Conservation (phyloP, 179 eudicot species). For the Dionaea muscipula region DNA sequence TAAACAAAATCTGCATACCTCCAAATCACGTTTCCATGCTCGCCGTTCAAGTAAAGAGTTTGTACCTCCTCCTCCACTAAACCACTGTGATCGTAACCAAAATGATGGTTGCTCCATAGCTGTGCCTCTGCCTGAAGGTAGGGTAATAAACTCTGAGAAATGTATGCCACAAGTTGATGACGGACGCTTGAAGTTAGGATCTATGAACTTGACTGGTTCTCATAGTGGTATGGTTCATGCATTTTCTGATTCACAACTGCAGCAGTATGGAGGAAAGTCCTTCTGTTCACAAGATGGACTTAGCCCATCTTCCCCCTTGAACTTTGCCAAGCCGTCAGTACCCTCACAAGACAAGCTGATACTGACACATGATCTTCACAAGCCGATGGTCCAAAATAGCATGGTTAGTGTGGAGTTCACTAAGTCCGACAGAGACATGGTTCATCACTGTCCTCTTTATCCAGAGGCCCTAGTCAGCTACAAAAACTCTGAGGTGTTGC, state of each 20-base stretch:
- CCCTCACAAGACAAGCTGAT: slow-evolving; percentile 26
- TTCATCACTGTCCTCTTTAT: slow-evolving; percentile 18
- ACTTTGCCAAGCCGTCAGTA: slow-evolving; percentile 22
- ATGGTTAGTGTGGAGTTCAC: slow-evolving; percentile 26
- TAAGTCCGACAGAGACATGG: slow-evolving; percentile 20
- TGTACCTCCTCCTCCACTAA: slow-evolving; percentile 20
- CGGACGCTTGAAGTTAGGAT: slow-evolving; percentile 29
- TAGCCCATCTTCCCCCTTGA: slow-evolving; percentile 33
- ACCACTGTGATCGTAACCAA: slow-evolving; percentile 19
- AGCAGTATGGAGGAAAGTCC: slow-evolving; percentile 38
- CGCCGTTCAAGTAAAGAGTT: slow-evolving; percentile 18
- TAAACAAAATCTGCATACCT: slow-evolving; percentile 19
- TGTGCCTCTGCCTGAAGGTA: slow-evolving; percentile 24
- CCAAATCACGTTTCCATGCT: slow-evolving; percentile 17
- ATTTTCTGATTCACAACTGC: slow-evolving; percentile 66
- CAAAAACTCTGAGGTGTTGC: slow-evolving; percentile 20
- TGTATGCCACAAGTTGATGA: slow-evolving; percentile 29
- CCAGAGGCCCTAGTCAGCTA: slow-evolving; percentile 17
- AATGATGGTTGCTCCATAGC: slow-evolving; percentile 14
- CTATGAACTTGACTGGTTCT: slow-evolving; percentile 34
- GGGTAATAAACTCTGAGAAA: slow-evolving; percentile 30
- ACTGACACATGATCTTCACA: slow-evolving; percentile 16
- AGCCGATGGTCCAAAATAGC: slow-evolving; percentile 21
- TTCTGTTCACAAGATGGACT: slow-evolving; percentile 45
- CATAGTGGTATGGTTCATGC: slow-evolving; percentile 50